These are phyloP conservation scores for Tuctoria greenei DNA, from an alignment of 176 grass and related monocot species.

Conservation along the genomic window DNA sequence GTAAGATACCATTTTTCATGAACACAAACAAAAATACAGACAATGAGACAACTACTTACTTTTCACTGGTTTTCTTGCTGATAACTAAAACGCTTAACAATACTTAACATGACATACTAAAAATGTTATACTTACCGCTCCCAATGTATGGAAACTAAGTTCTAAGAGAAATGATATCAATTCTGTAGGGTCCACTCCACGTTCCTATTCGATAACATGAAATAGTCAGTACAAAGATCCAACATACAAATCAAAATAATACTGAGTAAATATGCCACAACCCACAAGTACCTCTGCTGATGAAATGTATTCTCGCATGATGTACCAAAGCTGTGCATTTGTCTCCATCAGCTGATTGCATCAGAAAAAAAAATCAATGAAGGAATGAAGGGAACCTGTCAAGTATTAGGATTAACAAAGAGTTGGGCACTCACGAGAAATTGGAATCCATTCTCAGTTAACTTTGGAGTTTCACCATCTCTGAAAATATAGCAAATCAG, in stretches of 20 bases:
- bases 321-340: constrained; percentile 95
- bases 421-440: constrained; percentile 61
- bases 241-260: constrained; percentile 29
- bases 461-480: constrained; percentile 78
- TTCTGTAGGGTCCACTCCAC: constrained; percentile 79
- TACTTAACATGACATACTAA: constrained; percentile 16
- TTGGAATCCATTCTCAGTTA: constrained; percentile 96
- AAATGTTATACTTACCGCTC: constrained; percentile 53
- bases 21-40: background rate
- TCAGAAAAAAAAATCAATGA: constrained; percentile 7
- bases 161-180: constrained; percentile 96
- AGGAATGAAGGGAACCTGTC: constrained; percentile 15
- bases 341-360: constrained; percentile 87
- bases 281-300: constrained; percentile 72
- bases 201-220: constrained; percentile 57
- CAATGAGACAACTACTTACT: background rate
- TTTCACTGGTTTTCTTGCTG: background rate
- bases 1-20: constrained; percentile 5
- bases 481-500: constrained; percentile 54
- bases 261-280: constrained; percentile 23
- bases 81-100: constrained; percentile 1
- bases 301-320: constrained; percentile 98
- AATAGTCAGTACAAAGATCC: constrained; percentile 24
- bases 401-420: constrained; percentile 30
- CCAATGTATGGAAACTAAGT: constrained; percentile 86